Evolutionary conservation across 352 stramenopile genomes (phyloP), one percentile per base, ranked within the genome.

Genomic region (Hyphochytrium catenoides): DNA sequence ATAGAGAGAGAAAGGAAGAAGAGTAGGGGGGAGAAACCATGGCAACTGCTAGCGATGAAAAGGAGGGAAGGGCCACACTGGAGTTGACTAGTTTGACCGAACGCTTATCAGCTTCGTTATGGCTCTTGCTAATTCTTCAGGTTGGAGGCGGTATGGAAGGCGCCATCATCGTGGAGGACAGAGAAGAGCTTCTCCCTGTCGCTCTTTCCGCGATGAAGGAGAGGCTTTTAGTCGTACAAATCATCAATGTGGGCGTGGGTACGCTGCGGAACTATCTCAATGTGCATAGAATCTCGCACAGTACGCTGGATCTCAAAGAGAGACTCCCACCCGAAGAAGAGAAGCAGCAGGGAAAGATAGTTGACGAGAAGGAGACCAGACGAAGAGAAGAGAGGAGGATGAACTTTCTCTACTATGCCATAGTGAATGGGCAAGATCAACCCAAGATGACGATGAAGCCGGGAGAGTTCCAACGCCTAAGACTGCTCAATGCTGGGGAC

Each of bases 131-230:
- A n/a, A n/a, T 68, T 33, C 25, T 71, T 37, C 70, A 86, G 39
- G 62, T 78, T 41, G 57, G 54, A 2, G 69, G 69, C 8, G 68
- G 64, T 4, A 77, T 81, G 56, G 61, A 60, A 8, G 63, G 64
- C 16, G 57, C 53, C 8, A 50, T 70, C 20, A 39, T 73, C 2
- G 59, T 76, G n/a, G 61, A 74, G 26, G 63, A 75, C 36, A 48
- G 69, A 27, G 47, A 52, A 1, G 39, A 32, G 4, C 55, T 48
- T 3, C 31, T 73, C 6, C 2, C 48, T 56, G 36, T 72, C 62
- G n/a, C n/a, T n/a, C n/a, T n/a, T n/a, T n/a, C n/a, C 36, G 48
- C 47, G n/a, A 41, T 43, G 9, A 60, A 71, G 28, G 39, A 62
- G 38, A 54, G 65, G 21, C 37, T 76, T 0, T 19, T 73, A 4